These are phyloP conservation scores for Capsicum pubescens DNA, from an alignment of 257 asterid species.

Conservation along the genomic window DNA sequence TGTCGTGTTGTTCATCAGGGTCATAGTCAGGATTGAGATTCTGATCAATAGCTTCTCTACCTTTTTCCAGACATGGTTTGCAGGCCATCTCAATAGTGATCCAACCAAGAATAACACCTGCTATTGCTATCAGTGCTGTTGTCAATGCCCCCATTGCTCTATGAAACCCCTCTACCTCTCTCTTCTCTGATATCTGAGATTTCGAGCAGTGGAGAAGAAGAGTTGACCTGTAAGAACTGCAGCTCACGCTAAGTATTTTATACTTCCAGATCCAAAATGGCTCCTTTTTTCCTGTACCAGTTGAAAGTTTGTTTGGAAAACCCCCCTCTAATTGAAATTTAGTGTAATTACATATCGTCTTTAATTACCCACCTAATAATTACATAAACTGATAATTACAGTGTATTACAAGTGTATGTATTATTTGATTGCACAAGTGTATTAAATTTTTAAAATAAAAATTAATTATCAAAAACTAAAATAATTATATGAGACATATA, in stretches of 20 bases:
- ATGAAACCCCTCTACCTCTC: no score
- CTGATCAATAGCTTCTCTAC: slow-evolving; percentile 89
- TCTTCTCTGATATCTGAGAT: neutral
- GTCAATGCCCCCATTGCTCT: slow-evolving; percentile 46
- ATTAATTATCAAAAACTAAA: no score
- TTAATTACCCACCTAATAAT: no score
- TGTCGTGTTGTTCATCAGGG: slow-evolving; percentile 56
- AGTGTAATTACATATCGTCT: no score
- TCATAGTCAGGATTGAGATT: slow-evolving; percentile 91
- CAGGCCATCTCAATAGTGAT: slow-evolving; percentile 87
- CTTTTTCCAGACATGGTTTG: slow-evolving; percentile 91
- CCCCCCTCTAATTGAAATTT: no score
- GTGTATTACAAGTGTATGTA: no score
- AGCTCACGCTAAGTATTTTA: neutral
- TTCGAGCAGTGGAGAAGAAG: neutral
- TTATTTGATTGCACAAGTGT: no score
- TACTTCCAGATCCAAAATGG: neutral
- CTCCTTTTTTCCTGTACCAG: neutral
- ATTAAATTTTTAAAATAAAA: no score
- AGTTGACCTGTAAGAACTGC: neutral
- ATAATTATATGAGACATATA: no score
- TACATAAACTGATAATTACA: no score
- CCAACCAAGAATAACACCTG: slow-evolving; percentile 81
- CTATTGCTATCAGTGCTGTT: slow-evolving; percentile 81
- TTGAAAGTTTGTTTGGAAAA: no score